Base-by-base conservation (phyloP, 116 monocot species). In the Cymodocea nodosa region DNA sequence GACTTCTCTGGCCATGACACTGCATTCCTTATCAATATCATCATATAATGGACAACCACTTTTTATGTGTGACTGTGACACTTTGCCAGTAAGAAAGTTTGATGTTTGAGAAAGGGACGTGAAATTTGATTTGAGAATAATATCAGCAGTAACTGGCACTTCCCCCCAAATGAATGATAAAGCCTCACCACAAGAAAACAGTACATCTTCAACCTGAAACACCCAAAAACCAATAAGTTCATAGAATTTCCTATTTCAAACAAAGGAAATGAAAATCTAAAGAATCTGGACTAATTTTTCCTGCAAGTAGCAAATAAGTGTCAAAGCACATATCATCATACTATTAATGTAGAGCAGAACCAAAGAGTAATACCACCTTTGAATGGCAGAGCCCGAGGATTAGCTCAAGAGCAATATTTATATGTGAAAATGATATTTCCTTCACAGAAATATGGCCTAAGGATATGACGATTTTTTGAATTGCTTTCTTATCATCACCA, bases 151-250 rank as follows among this genome's bases (percentile, higher is more conserved):
- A 17, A 92, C 82, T 69, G 92, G 92, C 34, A 92, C 84, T 70
- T 79, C 89, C 53, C 92, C 92, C 98, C 98, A 92, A 79, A 99
- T 82, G 73, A 99, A 99, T 66, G 92, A 86, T 56, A 99, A 61
- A 60, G 98, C 98, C 76, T 99, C 98, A 22, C 98, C 98, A 77
- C 86, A 85, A 70, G 89, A 80, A 79, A 98, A 98, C 65, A 98
- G 98, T 54, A 92, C 65, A 79, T 92, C 98, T 73, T 98, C 98
- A 24, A 92, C 86, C 98, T 99, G 75, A 73, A 71, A 62, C 15
- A 52, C 23, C 11, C 13, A 63, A 62, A 23, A 0, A 53, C 22
- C 57, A 23, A 65, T n/a, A n/a, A 9, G 1, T 49, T 69, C 20
- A 2, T 54, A n/a, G 30, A 52, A 50, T 48, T n/a, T 50, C 9